Evolutionary conservation across 2,329 filamentous ascomycete species (phyloP).

Genomic region (Nannizziopsis arthrosporioides): DNA sequence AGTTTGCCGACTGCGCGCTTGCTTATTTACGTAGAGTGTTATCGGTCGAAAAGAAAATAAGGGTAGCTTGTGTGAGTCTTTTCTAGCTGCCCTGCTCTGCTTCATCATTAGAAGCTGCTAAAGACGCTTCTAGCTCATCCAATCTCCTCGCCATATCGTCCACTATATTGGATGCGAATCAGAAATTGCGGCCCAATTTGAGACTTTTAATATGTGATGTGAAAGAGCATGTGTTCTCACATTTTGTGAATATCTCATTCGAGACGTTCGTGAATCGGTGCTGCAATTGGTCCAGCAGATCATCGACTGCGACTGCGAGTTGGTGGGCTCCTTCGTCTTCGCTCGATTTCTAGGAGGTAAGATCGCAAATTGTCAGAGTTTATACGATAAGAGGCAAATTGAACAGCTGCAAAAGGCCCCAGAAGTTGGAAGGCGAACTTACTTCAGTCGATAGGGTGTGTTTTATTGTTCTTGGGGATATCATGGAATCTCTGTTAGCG

Average conservation of each 20-base stretch:
- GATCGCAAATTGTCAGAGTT: neutral
- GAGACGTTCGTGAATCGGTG: slow-evolving; percentile 78
- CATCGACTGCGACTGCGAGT: slow-evolving; percentile 69
- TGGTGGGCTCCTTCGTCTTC: slow-evolving; percentile 31
- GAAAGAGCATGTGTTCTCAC: slow-evolving; percentile 41
- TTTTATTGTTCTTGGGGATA: slow-evolving; percentile 3
- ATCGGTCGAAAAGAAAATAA: neutral
- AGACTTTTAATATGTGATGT: neutral
- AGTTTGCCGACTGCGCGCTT: neutral
- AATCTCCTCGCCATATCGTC: slow-evolving; percentile 84
- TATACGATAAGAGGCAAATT: too few relatives aligned
- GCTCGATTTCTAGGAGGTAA: slow-evolving; percentile 7
- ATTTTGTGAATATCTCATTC: slow-evolving; percentile 77
- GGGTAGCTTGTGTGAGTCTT: neutral
- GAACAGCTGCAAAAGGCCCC: neutral
- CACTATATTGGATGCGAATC: slow-evolving; percentile 50
- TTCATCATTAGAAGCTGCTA: slow-evolving; percentile 44
- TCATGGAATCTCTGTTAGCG: slow-evolving; percentile 2
- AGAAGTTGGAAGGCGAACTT: neutral
- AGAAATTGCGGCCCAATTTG: neutral
- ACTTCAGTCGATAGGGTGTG: neutral
- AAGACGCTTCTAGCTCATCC: slow-evolving; percentile 66
- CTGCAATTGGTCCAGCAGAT: slow-evolving; percentile 71
- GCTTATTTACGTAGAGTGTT: neutral
- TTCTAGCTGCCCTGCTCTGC: slow-evolving; percentile 24